Percentiles rank a stretch among this genome's conserved stretches.
These are phyloP conservation scores for Mortierella hygrophila DNA, from an alignment of 192 early-diverging fungal genomes.

Conservation along the genomic window DNA sequence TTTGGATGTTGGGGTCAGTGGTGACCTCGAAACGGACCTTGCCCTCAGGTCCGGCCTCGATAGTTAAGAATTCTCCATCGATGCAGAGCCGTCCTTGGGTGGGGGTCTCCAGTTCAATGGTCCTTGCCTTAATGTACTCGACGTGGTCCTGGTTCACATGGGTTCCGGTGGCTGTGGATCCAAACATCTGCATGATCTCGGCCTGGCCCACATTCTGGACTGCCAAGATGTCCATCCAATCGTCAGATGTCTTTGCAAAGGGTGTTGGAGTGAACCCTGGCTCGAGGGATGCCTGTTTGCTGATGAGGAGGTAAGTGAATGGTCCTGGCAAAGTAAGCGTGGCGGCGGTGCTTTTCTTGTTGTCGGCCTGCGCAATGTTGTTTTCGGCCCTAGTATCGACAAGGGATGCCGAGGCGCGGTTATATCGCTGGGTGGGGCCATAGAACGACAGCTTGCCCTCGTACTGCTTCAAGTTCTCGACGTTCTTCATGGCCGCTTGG, in stretches of 20 bases:
- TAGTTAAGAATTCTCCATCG: constrained; percentile 60
- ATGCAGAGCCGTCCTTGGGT: constrained; percentile 58
- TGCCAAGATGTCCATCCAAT: constrained; percentile 60
- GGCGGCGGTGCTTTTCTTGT: not conserved
- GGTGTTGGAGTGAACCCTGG: constrained; percentile 63
- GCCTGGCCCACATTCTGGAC: constrained; percentile 51
- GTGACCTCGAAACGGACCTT: constrained; percentile 36
- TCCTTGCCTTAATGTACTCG: constrained; percentile 60
- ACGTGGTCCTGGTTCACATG: constrained; percentile 57
- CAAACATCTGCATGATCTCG: constrained; percentile 48
- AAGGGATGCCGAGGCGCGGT: constrained; percentile 14
- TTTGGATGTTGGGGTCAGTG: constrained; percentile 27
- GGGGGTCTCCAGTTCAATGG: constrained; percentile 51
- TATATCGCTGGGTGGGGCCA: constrained; percentile 32
- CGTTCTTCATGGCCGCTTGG: constrained; percentile 57
- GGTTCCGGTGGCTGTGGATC: constrained; percentile 43
- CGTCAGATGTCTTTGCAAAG: constrained; percentile 54
- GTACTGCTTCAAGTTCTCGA: constrained; percentile 58
- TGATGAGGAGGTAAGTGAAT: constrained; percentile 63
- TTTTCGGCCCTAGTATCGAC: not conserved
- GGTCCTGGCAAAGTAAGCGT: constrained; percentile 19
- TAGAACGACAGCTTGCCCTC: constrained; percentile 46
- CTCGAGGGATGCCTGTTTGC: constrained; percentile 61
- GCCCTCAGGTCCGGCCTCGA: constrained; percentile 29
- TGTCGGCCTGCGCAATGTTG: not conserved